These are phyloP conservation scores for Hypsizygus ulmarius DNA, from an alignment of 1,284 basidiomycete genomes.

Conservation along the genomic window DNA sequence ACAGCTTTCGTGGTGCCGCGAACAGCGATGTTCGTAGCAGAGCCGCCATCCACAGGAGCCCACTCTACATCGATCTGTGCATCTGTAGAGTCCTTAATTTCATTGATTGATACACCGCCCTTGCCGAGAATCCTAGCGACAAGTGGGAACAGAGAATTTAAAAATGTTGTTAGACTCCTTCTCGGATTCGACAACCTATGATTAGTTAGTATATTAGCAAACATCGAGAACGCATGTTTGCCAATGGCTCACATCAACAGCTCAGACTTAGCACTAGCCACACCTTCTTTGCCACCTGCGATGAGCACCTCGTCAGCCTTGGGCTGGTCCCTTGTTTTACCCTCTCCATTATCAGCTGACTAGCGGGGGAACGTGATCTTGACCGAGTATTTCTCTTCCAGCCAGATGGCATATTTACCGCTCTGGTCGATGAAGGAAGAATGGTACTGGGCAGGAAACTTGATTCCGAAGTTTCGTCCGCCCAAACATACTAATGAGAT, in stretches of 20 bases:
- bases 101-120: conserved; percentile 87
- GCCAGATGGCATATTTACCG: conserved; percentile 93
- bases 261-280: conserved; percentile 87
- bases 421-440: conserved; percentile 91
- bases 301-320: conserved; percentile 90
- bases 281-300: conserved; percentile 95
- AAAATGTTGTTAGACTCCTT: conserved; percentile 82
- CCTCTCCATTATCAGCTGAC: conserved; percentile 61
- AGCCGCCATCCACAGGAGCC: conserved; percentile 47
- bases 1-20: conserved; percentile 90
- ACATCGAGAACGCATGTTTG: not conserved
- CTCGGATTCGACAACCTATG: conserved; percentile 84
- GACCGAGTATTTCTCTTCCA: conserved; percentile 93
- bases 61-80: conserved; percentile 94
- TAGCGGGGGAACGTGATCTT: conserved; percentile 94
- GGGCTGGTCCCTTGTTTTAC: conserved; percentile 65
- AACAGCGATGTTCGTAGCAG: conserved; percentile 68
- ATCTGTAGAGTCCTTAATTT: conserved; percentile 91
- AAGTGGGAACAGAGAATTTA: conserved; percentile 78
- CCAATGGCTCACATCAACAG: conserved; percentile 55
- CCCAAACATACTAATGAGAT: conserved; percentile 41
- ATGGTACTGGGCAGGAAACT: conserved; percentile 87
- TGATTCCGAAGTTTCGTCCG: conserved; percentile 93
- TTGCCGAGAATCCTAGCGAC: conserved; percentile 92
- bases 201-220: conserved; percentile 22